These are phyloP conservation scores for Blastosporella zonata DNA, from an alignment of 1,284 basidiomycete species.

Conservation along the genomic window DNA sequence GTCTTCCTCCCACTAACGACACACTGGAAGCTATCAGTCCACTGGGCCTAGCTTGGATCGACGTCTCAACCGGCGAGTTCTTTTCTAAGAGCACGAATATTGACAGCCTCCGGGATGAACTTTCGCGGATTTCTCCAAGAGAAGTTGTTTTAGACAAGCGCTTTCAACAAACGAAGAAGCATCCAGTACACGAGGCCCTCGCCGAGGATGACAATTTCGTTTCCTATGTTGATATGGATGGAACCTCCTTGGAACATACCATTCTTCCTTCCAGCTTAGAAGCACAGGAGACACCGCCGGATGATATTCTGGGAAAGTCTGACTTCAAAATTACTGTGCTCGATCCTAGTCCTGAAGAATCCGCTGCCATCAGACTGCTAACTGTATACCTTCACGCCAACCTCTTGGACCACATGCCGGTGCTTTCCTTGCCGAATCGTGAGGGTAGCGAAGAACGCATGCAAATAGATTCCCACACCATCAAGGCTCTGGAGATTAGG, in stretches of 20 bases:
- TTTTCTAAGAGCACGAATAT: conserved; percentile 65
- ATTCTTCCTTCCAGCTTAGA: background rate
- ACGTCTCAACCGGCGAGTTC: conserved; percentile 94
- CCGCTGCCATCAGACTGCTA: conserved; percentile 62
- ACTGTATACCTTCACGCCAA: conserved; percentile 69
- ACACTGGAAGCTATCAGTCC: conserved; percentile 13
- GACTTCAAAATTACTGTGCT: background rate
- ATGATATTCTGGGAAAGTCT: background rate
- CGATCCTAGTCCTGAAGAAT: conserved; percentile 39
- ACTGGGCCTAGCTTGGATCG: conserved; percentile 86
- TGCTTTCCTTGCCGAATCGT: conserved; percentile 55
- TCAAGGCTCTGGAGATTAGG: conserved; percentile 85
- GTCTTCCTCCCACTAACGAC: conserved; percentile 18
- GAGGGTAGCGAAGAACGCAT: conserved; percentile 63
- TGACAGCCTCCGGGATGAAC: conserved; percentile 72
- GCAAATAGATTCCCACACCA: conserved; percentile 90
- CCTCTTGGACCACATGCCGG: conserved; percentile 79
- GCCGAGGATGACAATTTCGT: conserved; percentile 51
- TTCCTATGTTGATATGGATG: conserved; percentile 27
- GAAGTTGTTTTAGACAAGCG: conserved; percentile 73
- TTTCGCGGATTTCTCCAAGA: conserved; percentile 78
- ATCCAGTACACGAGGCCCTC: conserved; percentile 47
- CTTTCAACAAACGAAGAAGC: conserved; percentile 34
- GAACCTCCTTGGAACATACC: background rate
- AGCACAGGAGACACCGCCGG: background rate